Base-by-base conservation (phyloP, 1,139 yeast species). In the Petasospora fabianii region DNA sequence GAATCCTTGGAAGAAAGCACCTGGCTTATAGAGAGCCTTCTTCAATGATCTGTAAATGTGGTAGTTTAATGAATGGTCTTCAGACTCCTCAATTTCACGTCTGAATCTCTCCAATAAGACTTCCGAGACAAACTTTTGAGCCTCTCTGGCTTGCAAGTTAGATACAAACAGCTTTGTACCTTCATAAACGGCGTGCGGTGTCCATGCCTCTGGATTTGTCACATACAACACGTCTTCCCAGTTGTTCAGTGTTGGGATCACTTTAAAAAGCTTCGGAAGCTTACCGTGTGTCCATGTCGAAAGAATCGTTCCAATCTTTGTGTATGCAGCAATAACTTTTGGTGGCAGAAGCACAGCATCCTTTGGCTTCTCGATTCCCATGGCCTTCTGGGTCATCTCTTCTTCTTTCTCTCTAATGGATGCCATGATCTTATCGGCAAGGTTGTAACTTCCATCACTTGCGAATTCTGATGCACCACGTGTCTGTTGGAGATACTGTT, bases 201-300 rank as follows among this genome's bases (percentile, higher is more conserved):
- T 85, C 99, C 99, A 92, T 22, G 71, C 68, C 46, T 80, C 87
- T 10, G 98, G 98, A 52, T 86, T 79, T 3, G 98, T 90, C 21
- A 92, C 97, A 55, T 80, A 90, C 29, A 92, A 68, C 27, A 94
- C 84, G 61, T 92, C 97, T 60, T 88, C 88, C 99, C 99, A 92
- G 63, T 90, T 90, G 52, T 77, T 81, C 50, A 92, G 72, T 7
- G 95, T 77, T 27, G 99, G 99, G 44, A 94, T 76, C 43, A 92
- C 95, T 60, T 92, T 92, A 71, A 92, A 92, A 28, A 95, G 75
- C 57, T 92, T 90, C 16, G 98, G 98, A 42, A 92, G 72, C 64
- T 88, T 90, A 36, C 98, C 99, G 55, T 94, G 96, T 29, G 90
- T 83, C 76, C 95, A 94, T n/a, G 94, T 79, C 13, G 92, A 75